Evolutionary conservation across 305 asterid genomes (phyloP), one percentile per base, ranked within the genome.

Genomic region (Fraxinus ornus): DNA sequence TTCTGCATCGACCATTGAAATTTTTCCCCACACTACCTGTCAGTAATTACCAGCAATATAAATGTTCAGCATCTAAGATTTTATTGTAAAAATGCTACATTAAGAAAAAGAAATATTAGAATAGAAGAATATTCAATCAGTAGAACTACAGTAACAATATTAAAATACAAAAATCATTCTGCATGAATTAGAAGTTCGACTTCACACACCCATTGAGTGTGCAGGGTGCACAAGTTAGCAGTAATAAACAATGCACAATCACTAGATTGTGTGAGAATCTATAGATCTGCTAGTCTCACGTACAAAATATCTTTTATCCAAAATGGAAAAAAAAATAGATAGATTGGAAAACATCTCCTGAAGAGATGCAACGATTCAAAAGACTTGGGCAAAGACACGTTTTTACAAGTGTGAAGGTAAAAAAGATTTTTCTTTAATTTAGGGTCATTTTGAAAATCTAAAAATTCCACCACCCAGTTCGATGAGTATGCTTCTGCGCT

Each of bases 1-100:
- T 91, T 97, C 99, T 84, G 99, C 99, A 87, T 97, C 96, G 83
- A 97, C 98, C 99, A 97, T 97, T 62, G 99, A 94, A 85, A 94
- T 97, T 90, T 87, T 94, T 64, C 99, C 99, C 99, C 99, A 97
- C 12, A 71, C 93, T 52, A 97, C 99, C 99, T 97, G 94, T 85
- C 91, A 64, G 77, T 28, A 72, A 76, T 80, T 76, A 75, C 37
- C 13, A 76, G 49, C 33, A 82, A 57, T 52, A 78, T 17, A 47
- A 77, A 17, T 83, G n/a, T 77, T 62, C 55, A 77, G 66, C 66
- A 35, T 70, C 17, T 28, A 70, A 26, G 21, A 28, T 30, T 28
- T 21, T 22, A 62, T 22, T 9, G 5, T 30, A 70, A 30, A 37
- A 36, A 70, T 3, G 39, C 28, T 30, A 30, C 37, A 70, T 22